These are phyloP conservation scores for Podospora conica DNA, from an alignment of 495 filamentous ascomycete genomes.

Conservation along the genomic window DNA sequence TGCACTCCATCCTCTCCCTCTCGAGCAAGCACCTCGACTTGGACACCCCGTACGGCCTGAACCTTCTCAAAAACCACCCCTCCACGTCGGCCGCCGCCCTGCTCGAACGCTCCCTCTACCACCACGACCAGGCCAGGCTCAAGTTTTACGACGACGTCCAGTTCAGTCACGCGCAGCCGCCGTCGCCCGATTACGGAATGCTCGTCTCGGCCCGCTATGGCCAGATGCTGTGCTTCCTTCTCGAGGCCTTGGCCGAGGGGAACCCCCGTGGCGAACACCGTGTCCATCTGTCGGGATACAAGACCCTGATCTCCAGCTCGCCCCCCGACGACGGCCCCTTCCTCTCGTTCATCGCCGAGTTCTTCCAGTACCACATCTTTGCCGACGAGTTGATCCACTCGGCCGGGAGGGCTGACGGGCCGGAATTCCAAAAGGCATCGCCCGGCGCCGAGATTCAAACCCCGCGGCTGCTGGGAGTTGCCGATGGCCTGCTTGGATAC, in stretches of 20 bases:
- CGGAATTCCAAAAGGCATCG: conserved; percentile 51
- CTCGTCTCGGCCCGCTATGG: conserved; percentile 62
- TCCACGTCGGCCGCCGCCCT: conserved; percentile 38
- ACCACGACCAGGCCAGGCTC: conserved; percentile 56
- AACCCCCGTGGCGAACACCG: conserved; percentile 72
- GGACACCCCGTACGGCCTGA: conserved; percentile 41
- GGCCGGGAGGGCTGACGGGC: conserved; percentile 46
- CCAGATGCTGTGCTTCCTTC: conserved; percentile 71
- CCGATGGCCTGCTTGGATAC: conserved; percentile 77
- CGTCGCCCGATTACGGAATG: conserved; percentile 37
- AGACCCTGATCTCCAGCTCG: conserved; percentile 58
- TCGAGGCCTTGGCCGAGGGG: conserved; percentile 76
- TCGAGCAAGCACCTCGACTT: conserved; percentile 75
- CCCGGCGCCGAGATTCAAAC: conserved; percentile 70
- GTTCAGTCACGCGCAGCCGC: conserved; percentile 30
- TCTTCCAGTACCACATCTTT: conserved; percentile 87
- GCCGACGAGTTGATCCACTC: conserved; percentile 72
- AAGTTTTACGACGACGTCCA: conserved; percentile 47
- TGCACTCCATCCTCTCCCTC: conserved; percentile 87
- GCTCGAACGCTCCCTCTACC: conserved; percentile 45
- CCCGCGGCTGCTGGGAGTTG: conserved; percentile 73
- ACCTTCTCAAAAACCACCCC: conserved; percentile 40
- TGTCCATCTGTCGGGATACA: conserved; percentile 71
- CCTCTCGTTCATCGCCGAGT: conserved; percentile 78
- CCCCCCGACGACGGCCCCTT: conserved; percentile 58